These are phyloP conservation scores for Clausena lansium DNA, from an alignment of 345 rosid genomes.

Conservation along the genomic window DNA sequence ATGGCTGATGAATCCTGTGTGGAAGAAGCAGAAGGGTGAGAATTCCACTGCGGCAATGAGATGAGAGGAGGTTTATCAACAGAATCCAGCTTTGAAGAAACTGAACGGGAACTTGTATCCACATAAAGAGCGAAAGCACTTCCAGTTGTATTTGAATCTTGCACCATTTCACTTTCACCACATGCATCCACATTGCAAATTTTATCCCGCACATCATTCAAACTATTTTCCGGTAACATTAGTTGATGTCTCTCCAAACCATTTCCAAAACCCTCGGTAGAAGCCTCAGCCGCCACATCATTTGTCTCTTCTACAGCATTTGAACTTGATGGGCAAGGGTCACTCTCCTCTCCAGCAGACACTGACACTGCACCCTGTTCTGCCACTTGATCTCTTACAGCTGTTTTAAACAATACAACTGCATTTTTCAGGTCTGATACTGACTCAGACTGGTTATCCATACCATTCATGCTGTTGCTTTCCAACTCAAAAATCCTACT, in stretches of 20 bases:
- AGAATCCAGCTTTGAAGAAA: slow-evolving; percentile 30
- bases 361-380: slow-evolving; percentile 25
- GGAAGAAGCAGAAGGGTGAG: slow-evolving; percentile 11
- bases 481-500: slow-evolving; percentile 16
- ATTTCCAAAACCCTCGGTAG: slow-evolving; percentile 28
- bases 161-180: slow-evolving; percentile 28
- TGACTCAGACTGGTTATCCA: slow-evolving; percentile 26
- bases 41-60: slow-evolving; percentile 25
- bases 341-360: slow-evolving; percentile 14
- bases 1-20: slow-evolving; percentile 29
- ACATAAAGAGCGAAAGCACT: slow-evolving; percentile 29
- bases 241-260: slow-evolving; percentile 18
- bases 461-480: slow-evolving; percentile 26
- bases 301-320: slow-evolving; percentile 28
- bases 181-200: slow-evolving; percentile 18
- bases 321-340: slow-evolving; percentile 28
- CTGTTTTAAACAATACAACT: slow-evolving; percentile 24
- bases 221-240: slow-evolving; percentile 20
- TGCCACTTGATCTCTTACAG: slow-evolving; percentile 21
- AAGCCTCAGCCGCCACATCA: slow-evolving; percentile 19
- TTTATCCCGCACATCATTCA: slow-evolving; percentile 1
- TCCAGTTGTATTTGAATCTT: slow-evolving; percentile 28
- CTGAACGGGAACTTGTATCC: slow-evolving; percentile 34
- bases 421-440: slow-evolving; percentile 27
- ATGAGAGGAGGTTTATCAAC: slow-evolving; percentile 24